Evolutionary conservation across 2,329 filamentous ascomycete species (phyloP), one percentile per base, ranked within the genome.

Genomic region (Cercospora sp.): DNA sequence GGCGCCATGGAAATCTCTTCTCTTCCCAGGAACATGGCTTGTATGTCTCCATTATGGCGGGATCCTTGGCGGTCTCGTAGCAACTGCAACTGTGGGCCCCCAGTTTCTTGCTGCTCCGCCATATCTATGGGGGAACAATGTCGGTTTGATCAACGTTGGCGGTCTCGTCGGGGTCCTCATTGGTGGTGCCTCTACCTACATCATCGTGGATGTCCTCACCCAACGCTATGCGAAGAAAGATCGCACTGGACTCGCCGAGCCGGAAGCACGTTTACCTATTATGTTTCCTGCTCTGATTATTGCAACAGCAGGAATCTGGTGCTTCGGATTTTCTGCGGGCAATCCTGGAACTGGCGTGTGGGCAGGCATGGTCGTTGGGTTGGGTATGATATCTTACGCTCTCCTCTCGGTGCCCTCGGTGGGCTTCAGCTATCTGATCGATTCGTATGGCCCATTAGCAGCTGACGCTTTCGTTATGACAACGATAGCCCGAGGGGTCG

Each of bases 401-500:
- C 74, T 81, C 10, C 81, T 81, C 75, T 79, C 81, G 68, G 79
- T 79, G 10, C 80, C 80, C 0, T 79, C 77, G 3, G 79, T 82
- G 3, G 80, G 80, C 7, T 82, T 81, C 76, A 82, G 80, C 71
- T 82, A 82, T 66, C 71, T 87, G 3, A 85, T 87, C 39, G 85
- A 87, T 42, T 78, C 83, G 0, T 87, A 87, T 69, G 75, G 78
- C 0, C 74, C 78, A 1, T 70, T 85, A 0, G 81, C 83, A 0
- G 81, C 81, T 1, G 84, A 87, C 69, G 86, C 84, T 72, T 86
- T 87, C 70, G 83, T 85, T 12, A 82, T 84, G 61, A 81, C 87
- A 0, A 85, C 84, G 1, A 82, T 82, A 33, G 75, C 83, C 16
- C 79, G 85, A 3, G 79, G 83, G 10, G 75, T 86, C 5, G 80